Conservation (phyloP, 164 flowering plant genomes). For the Saururus chinensis region DNA sequence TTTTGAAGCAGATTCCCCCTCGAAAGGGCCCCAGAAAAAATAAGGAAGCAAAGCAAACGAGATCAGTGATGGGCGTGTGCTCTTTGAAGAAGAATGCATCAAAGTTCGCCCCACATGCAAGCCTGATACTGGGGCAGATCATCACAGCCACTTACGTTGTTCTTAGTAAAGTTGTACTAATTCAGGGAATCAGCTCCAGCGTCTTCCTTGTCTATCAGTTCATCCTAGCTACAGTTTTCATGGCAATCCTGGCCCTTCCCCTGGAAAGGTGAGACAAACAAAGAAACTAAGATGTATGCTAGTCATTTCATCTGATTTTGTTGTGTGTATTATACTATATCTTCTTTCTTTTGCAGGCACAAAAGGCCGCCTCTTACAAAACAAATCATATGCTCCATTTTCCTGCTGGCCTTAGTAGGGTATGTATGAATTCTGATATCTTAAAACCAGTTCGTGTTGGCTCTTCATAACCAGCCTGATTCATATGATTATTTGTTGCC, state of each 20-base stretch:
- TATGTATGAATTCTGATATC: neutral
- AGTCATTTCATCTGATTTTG: neutral
- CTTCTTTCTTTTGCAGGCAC: slow-evolving; percentile 3
- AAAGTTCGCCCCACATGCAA: slow-evolving; percentile 2
- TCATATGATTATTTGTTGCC: neutral
- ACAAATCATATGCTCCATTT: slow-evolving; percentile 11
- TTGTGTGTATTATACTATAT: neutral
- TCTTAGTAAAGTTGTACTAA: slow-evolving; percentile 2
- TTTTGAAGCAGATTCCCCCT: too few relatives aligned
- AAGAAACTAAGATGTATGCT: neutral
- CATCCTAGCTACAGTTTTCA: slow-evolving; percentile 3
- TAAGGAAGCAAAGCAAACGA: neutral
- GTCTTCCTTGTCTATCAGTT: slow-evolving; percentile 5
- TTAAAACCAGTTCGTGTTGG: too few relatives aligned
- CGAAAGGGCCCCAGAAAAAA: neutral
- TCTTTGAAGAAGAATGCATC: neutral
- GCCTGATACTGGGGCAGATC: slow-evolving; percentile 1
- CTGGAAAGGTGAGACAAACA: neutral
- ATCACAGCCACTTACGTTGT: slow-evolving; percentile 3
- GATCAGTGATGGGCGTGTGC: neutral
- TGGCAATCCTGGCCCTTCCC: neutral
- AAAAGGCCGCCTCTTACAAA: slow-evolving; percentile 13
- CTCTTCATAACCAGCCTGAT: too few relatives aligned
- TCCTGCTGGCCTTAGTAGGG: slow-evolving; percentile 18
- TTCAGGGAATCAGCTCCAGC: slow-evolving; percentile 3